phyloP scores from a whole-genome alignment of 805 yeast species.

The Kurtzmaniella fragi region DNA sequence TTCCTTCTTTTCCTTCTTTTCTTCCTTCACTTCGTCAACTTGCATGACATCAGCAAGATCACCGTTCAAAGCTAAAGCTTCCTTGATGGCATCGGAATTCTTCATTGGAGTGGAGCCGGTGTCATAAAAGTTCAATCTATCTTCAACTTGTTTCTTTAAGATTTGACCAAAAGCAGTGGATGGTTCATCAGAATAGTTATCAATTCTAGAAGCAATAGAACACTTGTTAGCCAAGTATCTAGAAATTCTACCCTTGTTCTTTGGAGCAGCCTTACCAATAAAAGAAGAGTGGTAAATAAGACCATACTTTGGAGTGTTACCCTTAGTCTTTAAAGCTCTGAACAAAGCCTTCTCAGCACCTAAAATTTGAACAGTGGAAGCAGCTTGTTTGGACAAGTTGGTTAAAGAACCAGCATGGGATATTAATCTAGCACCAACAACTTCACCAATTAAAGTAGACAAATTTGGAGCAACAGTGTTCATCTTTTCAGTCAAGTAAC shows the following conservation, averaged over 20 bases:
- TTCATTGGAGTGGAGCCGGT: conserved; percentile 96
- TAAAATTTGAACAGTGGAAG: conserved; percentile 95
- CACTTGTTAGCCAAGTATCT: conserved; percentile 98
- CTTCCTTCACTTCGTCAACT: conserved; percentile 14
- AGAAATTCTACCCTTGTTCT: conserved; percentile 98
- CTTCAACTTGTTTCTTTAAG: conserved; percentile 95
- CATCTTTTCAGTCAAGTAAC: conserved; percentile 93
- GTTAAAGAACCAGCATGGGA: conserved; percentile 98
- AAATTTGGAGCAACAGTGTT: conserved; percentile 96
- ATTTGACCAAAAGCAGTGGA: conserved; percentile 84
- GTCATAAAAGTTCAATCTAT: conserved; percentile 91
- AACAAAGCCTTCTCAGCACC: conserved; percentile 97
- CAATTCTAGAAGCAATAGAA: conserved; percentile 98
- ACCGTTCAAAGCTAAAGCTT: conserved; percentile 71
- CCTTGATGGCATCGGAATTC: conserved; percentile 89
- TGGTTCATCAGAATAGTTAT: conserved; percentile 94
- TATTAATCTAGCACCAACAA: conserved; percentile 96
- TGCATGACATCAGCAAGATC: conserved; percentile 20
- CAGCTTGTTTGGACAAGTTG: conserved; percentile 95
- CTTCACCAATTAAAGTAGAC: conserved; percentile 95
- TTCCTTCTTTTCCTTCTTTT: conserved; percentile 15
- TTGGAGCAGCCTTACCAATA: conserved; percentile 89
- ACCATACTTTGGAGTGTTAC: conserved; percentile 95
- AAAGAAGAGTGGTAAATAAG: conserved; percentile 91
- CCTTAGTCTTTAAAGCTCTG: conserved; percentile 94